These are phyloP conservation scores for Celoporthe dispersa DNA, from an alignment of 2,329 filamentous ascomycete genomes.

Conservation along the genomic window DNA sequence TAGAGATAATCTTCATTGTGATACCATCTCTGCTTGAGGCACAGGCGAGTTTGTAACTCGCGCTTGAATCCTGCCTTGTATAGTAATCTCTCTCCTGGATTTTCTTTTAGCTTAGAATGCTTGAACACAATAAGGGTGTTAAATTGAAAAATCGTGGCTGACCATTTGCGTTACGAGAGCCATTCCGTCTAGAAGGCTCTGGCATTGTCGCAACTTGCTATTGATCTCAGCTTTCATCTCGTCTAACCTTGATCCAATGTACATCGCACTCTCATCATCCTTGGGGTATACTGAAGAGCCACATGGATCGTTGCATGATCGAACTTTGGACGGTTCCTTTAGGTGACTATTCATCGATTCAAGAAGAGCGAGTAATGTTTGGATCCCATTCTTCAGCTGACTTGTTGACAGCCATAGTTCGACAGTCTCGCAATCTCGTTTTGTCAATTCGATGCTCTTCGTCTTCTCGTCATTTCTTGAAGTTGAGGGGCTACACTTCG, in stretches of 20 bases:
- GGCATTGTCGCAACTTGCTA: slow-evolving; percentile 22
- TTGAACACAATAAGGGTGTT: not conserved
- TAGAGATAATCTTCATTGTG: slow-evolving; percentile 30
- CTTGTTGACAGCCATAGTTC: slow-evolving; percentile 31
- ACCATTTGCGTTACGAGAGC: slow-evolving; percentile 32
- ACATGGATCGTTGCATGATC: not conserved
- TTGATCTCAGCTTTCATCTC: slow-evolving; percentile 33
- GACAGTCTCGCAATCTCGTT: slow-evolving; percentile 31
- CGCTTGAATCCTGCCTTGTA: slow-evolving; percentile 28
- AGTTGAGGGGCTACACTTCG: not conserved
- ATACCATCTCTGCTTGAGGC: slow-evolving; percentile 32
- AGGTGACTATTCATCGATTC: slow-evolving; percentile 23
- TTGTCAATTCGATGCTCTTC: slow-evolving; percentile 13
- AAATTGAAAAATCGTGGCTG: slow-evolving; percentile 5
- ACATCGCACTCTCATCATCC: not conserved
- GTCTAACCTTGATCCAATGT: slow-evolving; percentile 26
- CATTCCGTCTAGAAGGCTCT: slow-evolving; percentile 29
- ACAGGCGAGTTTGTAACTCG: slow-evolving; percentile 30
- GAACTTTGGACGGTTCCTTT: not conserved
- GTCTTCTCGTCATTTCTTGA: not conserved
- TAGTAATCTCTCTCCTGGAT: slow-evolving; percentile 33
- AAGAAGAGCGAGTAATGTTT: slow-evolving; percentile 28
- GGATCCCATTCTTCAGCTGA: slow-evolving; percentile 31
- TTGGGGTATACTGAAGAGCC: not conserved
- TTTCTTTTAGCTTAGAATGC: not conserved